These are phyloP conservation scores for Agastache rugosa DNA, from an alignment of 257 asterid species.

Conservation along the genomic window DNA sequence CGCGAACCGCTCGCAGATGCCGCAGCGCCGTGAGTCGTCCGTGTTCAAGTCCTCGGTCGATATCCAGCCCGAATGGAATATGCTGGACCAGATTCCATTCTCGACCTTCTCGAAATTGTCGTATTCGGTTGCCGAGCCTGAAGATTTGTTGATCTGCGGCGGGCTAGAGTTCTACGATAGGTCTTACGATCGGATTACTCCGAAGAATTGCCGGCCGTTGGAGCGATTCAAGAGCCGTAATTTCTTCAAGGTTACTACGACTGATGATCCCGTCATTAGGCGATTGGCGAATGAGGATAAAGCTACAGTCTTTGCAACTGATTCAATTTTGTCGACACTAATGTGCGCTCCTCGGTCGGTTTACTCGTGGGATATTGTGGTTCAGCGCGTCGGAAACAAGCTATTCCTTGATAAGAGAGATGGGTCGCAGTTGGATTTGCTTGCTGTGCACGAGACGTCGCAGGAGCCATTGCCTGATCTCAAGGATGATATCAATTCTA, in stretches of 20 bases:
- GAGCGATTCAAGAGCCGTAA: conserved; percentile 90
- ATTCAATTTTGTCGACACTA: conserved; percentile 74
- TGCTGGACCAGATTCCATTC: conserved; percentile 97
- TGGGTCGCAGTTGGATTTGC: conserved; percentile 89
- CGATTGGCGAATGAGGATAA: conserved; percentile 96
- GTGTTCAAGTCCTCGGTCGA: conserved; percentile 92
- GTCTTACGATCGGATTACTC: conserved; percentile 80
- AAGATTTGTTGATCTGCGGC: conserved; percentile 83
- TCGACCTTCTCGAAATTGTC: conserved; percentile 89
- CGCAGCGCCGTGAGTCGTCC: conserved; percentile 79
- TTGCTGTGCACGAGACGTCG: conserved; percentile 91
- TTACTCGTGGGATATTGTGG: conserved; percentile 94
- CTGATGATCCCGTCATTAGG: conserved; percentile 94
- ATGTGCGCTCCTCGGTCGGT: conserved; percentile 97
- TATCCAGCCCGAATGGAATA: conserved; percentile 99
- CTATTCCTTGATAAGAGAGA: conserved; percentile 92
- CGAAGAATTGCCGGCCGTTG: conserved; percentile 69
- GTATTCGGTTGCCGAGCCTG: conserved; percentile 75
- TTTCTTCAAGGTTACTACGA: conserved; percentile 93
- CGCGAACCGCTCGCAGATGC: conserved; percentile 69
- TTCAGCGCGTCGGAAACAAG: conserved; percentile 94
- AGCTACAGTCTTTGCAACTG: conserved; percentile 94
- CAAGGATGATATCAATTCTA: conserved; percentile 93
- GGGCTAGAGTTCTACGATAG: conserved; percentile 90
- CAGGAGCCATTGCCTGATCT: conserved; percentile 96